Evolutionary conservation across 371 early-diverging fungal genomes (phyloP).

Genomic region (Saksenaea oblongispora): DNA sequence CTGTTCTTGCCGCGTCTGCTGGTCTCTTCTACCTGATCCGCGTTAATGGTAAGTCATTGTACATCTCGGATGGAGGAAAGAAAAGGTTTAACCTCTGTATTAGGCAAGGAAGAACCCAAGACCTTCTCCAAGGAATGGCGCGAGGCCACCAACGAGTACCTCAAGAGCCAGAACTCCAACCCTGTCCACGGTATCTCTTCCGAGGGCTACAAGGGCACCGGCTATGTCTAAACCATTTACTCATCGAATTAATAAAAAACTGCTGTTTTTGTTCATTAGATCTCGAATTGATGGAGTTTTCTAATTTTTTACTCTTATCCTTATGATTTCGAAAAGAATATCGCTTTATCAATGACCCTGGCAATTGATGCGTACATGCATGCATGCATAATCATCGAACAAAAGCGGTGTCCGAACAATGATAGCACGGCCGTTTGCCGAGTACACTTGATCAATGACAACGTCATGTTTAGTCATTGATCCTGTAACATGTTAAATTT

Average conservation of each 20-base stretch:
- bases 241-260: not conserved
- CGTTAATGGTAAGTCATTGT: conserved; percentile 61
- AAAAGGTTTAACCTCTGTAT: conserved; percentile 2
- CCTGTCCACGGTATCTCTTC: conserved; percentile 90
- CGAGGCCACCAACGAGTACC: conserved; percentile 84
- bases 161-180: conserved; percentile 85
- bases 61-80: not conserved
- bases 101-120: conserved; percentile 66
- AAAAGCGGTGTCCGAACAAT: not conserved
- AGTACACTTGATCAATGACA: too few relatives aligned
- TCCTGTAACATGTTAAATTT: too few relatives aligned
- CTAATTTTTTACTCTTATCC: not conserved
- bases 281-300: not conserved
- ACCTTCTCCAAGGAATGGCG: conserved; percentile 93
- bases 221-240: conserved; percentile 48
- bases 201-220: conserved; percentile 80
- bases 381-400: too few relatives aligned
- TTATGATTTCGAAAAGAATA: not conserved
- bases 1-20: conserved; percentile 57
- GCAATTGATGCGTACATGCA: too few relatives aligned
- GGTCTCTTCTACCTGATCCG: conserved; percentile 74
- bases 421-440: too few relatives aligned
- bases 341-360: not conserved
- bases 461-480: too few relatives aligned
- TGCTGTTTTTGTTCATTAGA: not conserved